A percentile compares a stretch with the other conserved stretches of the same genome.
These are phyloP conservation scores for Thalassiosira oceanica DNA, from an alignment of 352 stramenopile genomes.

Conservation along the genomic window DNA sequence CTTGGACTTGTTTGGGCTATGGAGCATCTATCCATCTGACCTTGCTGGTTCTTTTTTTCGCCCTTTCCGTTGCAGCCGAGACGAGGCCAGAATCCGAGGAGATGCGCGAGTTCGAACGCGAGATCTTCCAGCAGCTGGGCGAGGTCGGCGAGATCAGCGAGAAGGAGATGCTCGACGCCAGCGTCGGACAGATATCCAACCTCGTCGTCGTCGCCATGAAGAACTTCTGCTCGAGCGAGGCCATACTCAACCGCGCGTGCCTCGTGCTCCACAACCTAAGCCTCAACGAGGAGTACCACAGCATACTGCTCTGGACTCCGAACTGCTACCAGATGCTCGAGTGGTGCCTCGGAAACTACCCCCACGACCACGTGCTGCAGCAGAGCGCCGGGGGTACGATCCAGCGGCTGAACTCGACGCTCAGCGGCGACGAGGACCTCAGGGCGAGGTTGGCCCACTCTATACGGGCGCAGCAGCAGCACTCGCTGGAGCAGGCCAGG, in stretches of 20 bases:
- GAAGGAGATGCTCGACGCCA: slow-evolving; percentile 15
- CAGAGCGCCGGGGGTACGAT: slow-evolving; percentile 26
- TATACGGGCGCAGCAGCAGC: slow-evolving; percentile 62
- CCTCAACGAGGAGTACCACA: slow-evolving; percentile 19
- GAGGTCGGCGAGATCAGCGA: slow-evolving; percentile 19
- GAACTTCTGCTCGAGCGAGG: slow-evolving; percentile 38
- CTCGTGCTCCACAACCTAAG: slow-evolving; percentile 61
- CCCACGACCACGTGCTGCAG: slow-evolving; percentile 24
- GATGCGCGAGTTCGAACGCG: not conserved
- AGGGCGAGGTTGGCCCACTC: no score
- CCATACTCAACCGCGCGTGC: slow-evolving; percentile 45
- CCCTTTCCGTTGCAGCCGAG: not conserved
- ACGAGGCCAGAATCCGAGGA: slow-evolving; percentile 33
- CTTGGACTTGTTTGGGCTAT: not conserved
- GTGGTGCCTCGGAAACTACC: slow-evolving; percentile 22
- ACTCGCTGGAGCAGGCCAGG: slow-evolving; percentile 48
- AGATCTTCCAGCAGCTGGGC: no score
- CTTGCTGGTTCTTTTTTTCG: not conserved
- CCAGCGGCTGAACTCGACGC: slow-evolving; percentile 14
- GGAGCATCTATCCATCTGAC: not conserved
- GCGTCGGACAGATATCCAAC: slow-evolving; percentile 38
- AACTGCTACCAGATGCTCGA: slow-evolving; percentile 30
- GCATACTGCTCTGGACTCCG: slow-evolving; percentile 17
- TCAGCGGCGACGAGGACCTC: not conserved
- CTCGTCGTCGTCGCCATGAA: slow-evolving; percentile 45